Conservation (phyloP, 345 rosid genomes). For the Zanthoxylum bungeanum region DNA sequence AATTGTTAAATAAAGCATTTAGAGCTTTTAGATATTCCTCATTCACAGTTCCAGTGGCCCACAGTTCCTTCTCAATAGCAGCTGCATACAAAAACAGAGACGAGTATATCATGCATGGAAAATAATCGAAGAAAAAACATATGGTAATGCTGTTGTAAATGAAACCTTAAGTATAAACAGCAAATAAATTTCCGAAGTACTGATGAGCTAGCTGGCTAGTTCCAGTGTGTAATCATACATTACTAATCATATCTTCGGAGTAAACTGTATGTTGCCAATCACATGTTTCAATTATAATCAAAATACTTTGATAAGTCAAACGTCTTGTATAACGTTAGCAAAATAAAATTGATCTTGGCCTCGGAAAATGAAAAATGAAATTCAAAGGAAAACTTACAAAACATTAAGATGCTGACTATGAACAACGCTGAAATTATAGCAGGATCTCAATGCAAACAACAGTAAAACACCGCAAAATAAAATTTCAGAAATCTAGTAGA, state of each 20-base stretch:
- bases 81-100: slow-evolving; percentile 46
- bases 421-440: no score
- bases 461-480: not conserved
- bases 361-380: not conserved
- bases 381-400: no score
- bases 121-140: not conserved
- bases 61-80: slow-evolving; percentile 95
- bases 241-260: not conserved
- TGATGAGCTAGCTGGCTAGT: not conserved
- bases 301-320: not conserved
- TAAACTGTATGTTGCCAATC: not conserved
- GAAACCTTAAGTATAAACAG: not conserved
- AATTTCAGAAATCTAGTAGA: not conserved
- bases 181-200: not conserved
- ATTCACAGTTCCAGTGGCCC: slow-evolving; percentile 95
- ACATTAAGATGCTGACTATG: no score
- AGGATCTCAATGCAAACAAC: not conserved
- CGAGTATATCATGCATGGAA: not conserved
- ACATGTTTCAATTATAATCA: not conserved
- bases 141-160: not conserved
- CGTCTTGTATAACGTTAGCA: not conserved
- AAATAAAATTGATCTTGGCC: not conserved
- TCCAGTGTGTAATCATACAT: not conserved
- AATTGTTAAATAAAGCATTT: slow-evolving; percentile 85
- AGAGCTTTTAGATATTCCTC: slow-evolving; percentile 96